Base-by-base conservation (phyloP, 495 filamentous ascomycete species). In the Talaromyces stipitatus region DNA sequence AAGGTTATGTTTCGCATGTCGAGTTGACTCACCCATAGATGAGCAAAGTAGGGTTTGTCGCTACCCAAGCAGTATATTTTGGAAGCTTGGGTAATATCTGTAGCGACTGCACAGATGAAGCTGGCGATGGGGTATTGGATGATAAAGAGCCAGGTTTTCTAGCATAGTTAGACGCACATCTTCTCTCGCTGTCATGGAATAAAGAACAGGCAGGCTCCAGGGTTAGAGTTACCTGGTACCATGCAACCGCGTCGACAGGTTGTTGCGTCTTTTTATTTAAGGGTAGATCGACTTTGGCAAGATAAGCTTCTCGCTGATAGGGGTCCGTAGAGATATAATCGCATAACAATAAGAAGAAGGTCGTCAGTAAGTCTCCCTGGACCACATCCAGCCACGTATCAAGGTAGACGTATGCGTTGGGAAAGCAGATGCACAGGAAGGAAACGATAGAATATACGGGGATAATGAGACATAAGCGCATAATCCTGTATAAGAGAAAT, bases 321-420 rank as follows among this genome's bases (percentile, higher is more conserved):
- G 61, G 61, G 10, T 61, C 57, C 0, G 69, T 63, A 9, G 60
- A 62, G 4, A 70, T 28, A 50, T 66, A 70, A 16, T 68, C 65
- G 56, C 66, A 65, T 1, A 73, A 57, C 11, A 75, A 59, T 36
- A 72, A 61, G 23, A 71, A 63, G 54, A 72, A 75, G 10, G 50
- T 45, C 11, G 59, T 58, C 0, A n/a, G n/a, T n/a, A 75, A 58
- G 7, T 68, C 68, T 47, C 56, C 59, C 51, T 75, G 65, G 32
- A 69, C 63, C 0, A 69, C 48, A 43, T 69, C 62, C 1, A 62
- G 51, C 66, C 67, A 72, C 26, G 62, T 57, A 4, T 61, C 24
- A 1, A 75, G 23, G 51, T 71, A 73, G 7, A 68, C 62, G 32
- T 69, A 63, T 1, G 59, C 45, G 10, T 62, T 55, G 10, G 68